Conservation (phyloP, 495 filamentous ascomycete species). For the Penicillium manginii region DNA sequence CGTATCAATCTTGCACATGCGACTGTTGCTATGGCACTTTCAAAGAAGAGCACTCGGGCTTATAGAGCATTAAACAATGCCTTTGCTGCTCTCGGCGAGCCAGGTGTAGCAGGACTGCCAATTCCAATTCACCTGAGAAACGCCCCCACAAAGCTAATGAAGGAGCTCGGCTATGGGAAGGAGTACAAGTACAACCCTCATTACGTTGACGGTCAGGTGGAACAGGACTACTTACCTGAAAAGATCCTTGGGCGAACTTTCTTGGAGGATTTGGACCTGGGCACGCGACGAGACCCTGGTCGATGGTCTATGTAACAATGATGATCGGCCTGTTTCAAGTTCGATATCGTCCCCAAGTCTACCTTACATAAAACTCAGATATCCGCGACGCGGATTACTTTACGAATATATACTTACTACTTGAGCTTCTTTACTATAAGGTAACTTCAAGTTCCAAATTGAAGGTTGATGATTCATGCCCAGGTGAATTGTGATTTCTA, state of each 20-base stretch:
- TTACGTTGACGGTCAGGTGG: constrained; percentile 80
- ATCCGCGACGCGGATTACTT: not conserved
- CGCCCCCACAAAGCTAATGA: constrained; percentile 90
- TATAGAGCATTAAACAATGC: constrained; percentile 85
- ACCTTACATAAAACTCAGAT: not conserved
- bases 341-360: no score
- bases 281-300: constrained; percentile 73
- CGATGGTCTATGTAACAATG: constrained; percentile 9
- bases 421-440: no score
- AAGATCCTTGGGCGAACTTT: constrained; percentile 69
- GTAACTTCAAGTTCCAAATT: no score
- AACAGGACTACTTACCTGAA: constrained; percentile 88
- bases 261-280: constrained; percentile 82
- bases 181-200: constrained; percentile 98
- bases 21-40: constrained; percentile 78
- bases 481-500: no score
- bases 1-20: constrained; percentile 90
- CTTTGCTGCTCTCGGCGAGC: constrained; percentile 72
- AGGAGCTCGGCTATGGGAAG: constrained; percentile 84
- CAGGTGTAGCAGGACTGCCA: constrained; percentile 75
- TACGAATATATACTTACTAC: no score
- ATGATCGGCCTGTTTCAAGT: not conserved
- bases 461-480: no score
- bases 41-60: constrained; percentile 82
- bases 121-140: constrained; percentile 89